These are phyloP conservation scores for Cupressus sempervirens DNA, from an alignment of 75 land plant genomes.

Conservation along the genomic window DNA sequence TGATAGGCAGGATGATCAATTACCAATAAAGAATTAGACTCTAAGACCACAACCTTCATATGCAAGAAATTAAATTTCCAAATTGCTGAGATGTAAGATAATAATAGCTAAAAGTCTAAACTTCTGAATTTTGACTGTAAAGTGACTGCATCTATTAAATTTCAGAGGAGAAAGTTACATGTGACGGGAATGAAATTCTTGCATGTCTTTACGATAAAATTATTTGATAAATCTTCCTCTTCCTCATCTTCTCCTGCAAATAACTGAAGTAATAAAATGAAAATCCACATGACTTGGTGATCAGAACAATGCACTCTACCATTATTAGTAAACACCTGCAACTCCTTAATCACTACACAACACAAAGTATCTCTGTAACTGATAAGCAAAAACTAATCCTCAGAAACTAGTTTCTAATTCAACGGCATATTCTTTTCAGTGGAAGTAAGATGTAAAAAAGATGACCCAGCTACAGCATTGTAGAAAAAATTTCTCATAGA, in stretches of 20 bases:
- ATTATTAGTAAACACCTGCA: background rate
- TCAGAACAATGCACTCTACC: background rate
- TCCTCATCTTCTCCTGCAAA: conserved; percentile 61
- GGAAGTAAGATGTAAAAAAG: background rate
- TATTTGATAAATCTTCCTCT: conserved; percentile 76
- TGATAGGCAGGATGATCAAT: too few relatives aligned
- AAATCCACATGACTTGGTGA: background rate
- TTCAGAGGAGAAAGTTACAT: conserved; percentile 31
- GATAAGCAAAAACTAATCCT: background rate
- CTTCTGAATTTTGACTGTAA: background rate
- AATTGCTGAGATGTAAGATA: background rate
- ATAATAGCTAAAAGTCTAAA: background rate
- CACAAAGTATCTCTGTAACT: background rate
- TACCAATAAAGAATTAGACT: background rate
- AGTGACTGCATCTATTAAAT: background rate
- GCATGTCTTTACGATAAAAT: conserved; percentile 89
- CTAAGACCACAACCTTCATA: background rate
- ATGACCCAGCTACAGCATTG: background rate
- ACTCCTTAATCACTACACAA: background rate
- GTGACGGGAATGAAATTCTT: conserved; percentile 87
- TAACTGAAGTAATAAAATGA: conserved; percentile 40
- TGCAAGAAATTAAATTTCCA: background rate
- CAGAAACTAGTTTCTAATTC: background rate
- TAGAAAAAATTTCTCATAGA: background rate
- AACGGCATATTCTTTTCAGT: background rate